Evolutionary conservation across 768 basidiomycete species (phyloP).

Genomic region (Leccinellum luteum): DNA sequence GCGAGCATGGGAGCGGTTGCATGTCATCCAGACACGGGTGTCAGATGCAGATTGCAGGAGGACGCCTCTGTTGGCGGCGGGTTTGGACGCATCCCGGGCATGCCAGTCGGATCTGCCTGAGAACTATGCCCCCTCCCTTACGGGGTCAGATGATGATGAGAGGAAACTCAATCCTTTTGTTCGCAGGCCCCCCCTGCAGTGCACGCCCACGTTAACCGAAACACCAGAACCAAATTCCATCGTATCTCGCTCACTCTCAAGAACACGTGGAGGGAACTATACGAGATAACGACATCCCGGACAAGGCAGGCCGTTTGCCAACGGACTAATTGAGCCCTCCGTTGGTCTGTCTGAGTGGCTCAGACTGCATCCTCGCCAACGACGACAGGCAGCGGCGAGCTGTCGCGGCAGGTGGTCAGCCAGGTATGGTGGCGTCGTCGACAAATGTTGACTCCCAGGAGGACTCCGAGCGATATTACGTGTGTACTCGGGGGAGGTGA

Average conservation of each 20-base stretch:
- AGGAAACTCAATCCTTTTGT: conserved; percentile 5
- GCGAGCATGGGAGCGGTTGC: conserved; percentile 12
- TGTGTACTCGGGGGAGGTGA: conserved; percentile 5
- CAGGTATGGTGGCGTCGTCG: conserved; percentile 4
- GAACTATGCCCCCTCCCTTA: conserved; percentile 16
- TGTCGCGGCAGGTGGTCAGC: not conserved
- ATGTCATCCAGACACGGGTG: conserved; percentile 20
- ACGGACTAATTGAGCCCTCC: not conserved
- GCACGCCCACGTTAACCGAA: conserved; percentile 20
- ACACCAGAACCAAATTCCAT: conserved; percentile 3
- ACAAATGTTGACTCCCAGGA: not conserved
- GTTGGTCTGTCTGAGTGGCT: not conserved
- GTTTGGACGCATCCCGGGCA: conserved; percentile 8
- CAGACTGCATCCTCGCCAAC: not conserved
- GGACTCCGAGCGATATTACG: conserved; percentile 26
- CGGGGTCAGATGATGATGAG: conserved; percentile 20
- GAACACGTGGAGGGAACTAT: conserved; percentile 9
- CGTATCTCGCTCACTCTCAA: conserved; percentile 9
- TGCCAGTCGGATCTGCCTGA: conserved; percentile 30
- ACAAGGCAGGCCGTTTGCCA: conserved; percentile 7
- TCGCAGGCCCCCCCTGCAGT: conserved; percentile 12
- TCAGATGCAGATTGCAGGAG: conserved; percentile 4
- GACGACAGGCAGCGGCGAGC: not conserved
- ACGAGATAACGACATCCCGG: conserved; percentile 15
- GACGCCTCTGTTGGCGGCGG: conserved; percentile 15